Percentiles rank a stretch among this genome's conserved stretches.
Evolutionary conservation across 306 rosid genomes (phyloP).

Genomic region (Fragaria nilgerrensis): DNA sequence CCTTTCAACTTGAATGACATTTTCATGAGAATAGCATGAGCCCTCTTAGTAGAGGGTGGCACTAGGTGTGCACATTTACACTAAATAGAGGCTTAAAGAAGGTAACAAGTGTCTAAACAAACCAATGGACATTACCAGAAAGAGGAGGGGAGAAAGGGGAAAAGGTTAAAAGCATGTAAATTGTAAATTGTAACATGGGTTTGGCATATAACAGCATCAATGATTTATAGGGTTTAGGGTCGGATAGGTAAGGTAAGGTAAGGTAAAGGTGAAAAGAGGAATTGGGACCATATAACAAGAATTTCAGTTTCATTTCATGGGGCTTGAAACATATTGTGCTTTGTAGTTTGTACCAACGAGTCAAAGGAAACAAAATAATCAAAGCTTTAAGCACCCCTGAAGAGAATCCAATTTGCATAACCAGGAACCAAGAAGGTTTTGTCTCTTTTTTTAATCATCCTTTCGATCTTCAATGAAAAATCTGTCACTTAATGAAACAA

Average conservation of each 20-base stretch:
- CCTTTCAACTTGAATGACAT: not conserved
- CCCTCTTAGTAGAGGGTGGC: not conserved
- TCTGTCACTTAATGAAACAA: not conserved
- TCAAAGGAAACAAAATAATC: conserved; percentile 6
- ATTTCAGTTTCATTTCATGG: not conserved
- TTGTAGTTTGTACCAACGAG: conserved; percentile 7
- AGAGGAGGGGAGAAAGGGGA: not conserved
- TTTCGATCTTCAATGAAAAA: not conserved
- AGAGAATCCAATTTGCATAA: conserved; percentile 9
- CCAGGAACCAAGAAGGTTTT: conserved; percentile 7
- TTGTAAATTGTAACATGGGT: not conserved
- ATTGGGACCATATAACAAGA: conserved; percentile 13
- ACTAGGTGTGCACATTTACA: not conserved
- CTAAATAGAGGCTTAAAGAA: not conserved
- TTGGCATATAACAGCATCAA: conserved; percentile 12
- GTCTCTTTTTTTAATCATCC: not conserved
- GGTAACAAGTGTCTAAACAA: not conserved
- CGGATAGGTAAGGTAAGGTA: not conserved
- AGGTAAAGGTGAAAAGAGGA: conserved; percentile 21
- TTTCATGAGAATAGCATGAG: conserved; percentile 14
- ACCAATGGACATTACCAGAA: not conserved
- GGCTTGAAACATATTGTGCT: conserved; percentile 5
- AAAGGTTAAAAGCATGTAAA: not conserved
- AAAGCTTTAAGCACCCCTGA: not conserved
- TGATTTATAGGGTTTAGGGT: not conserved